phyloP scores from a whole-genome alignment of 116 monocot species.

The Dioscorea cayenensis region DNA sequence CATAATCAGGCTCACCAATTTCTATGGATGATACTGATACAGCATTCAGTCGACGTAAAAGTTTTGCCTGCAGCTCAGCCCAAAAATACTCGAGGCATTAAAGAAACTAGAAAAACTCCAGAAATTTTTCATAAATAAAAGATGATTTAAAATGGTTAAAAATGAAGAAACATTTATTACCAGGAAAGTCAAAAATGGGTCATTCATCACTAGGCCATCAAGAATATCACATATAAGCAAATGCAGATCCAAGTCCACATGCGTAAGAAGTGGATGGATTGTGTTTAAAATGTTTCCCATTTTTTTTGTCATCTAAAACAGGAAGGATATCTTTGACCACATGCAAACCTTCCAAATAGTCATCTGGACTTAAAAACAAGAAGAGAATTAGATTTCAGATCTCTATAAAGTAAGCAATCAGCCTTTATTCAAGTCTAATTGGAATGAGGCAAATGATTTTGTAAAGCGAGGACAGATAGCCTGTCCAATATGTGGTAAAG shows the following conservation, averaged over 20 bases:
- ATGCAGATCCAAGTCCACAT: constrained; percentile 38
- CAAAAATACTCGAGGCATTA: neutral
- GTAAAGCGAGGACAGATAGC: neutral
- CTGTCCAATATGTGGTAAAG: neutral
- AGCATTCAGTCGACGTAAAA: constrained; percentile 72
- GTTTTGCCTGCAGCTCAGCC: constrained; percentile 41
- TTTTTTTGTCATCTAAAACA: constrained; percentile 19
- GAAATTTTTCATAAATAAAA: neutral
- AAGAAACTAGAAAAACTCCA: neutral
- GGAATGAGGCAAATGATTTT: neutral
- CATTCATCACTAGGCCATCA: constrained; percentile 37
- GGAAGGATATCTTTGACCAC: constrained; percentile 61
- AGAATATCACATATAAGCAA: constrained; percentile 64
- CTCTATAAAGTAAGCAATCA: neutral
- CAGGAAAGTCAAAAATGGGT: constrained; percentile 56
- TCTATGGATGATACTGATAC: constrained; percentile 50
- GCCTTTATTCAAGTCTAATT: neutral
- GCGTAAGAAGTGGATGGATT: constrained; percentile 49
- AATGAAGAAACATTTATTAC: constrained; percentile 20
- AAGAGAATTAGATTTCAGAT: neutral
- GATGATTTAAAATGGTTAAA: neutral
- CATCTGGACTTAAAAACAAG: constrained; percentile 41
- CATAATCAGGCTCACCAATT: constrained; percentile 86
- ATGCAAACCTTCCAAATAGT: constrained; percentile 62
- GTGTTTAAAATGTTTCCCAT: constrained; percentile 46